Base-by-base conservation (phyloP, 1,139 yeast genomes). In the Lipomyces yarrowii region DNA sequence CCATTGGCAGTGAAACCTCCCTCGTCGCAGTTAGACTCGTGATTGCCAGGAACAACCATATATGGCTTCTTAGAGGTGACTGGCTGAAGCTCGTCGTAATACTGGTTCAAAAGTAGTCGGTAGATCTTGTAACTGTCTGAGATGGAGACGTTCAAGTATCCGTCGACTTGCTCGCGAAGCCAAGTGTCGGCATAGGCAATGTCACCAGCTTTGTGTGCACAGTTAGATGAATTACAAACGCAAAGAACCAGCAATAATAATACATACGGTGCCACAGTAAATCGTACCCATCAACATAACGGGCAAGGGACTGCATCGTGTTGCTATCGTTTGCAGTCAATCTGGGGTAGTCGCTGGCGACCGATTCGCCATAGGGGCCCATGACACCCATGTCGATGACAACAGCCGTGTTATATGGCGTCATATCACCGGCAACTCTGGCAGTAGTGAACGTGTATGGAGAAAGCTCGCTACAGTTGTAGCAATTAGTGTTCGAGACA, bases 11-110 rank as follows among this genome's bases (percentile, higher is more conserved):
- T 67, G n/a, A 61, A 33, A n/a, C 71, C 75, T 8, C 76, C 76
- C 57, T 74, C 73, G 60, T 70, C 71, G 64, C 77, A 74, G 64
- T 71, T 73, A 53, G 75, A 71, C 64, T 74, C 77, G 63, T 74
- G 77, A 62, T 74, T 74, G 15, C 77, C 77, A 21, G 77, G 77
- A 10, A 74, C 75, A 42, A 74, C 75, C 76, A 74, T 74, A 57
- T 71, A 74, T 3, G 77, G 75, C 48, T 63, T 67, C 56, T 48
- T 55, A 13, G 73, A 68, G 35, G 73, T 68, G 51, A 74, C 65
- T 26, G 69, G 69, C 59, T 71, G 69, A 62, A 73, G 64, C 62
- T 73, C 72, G 42, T 73, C 72, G 61, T 74, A 74, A 63, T 70
- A 74, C 21, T 64, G 64, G 62, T 74, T 73, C 58, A 71, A 57